Evolutionary conservation across 108 stramenopile genomes (phyloP), one percentile per base, ranked within the genome.

Genomic region (Cyclotella baltica): DNA sequence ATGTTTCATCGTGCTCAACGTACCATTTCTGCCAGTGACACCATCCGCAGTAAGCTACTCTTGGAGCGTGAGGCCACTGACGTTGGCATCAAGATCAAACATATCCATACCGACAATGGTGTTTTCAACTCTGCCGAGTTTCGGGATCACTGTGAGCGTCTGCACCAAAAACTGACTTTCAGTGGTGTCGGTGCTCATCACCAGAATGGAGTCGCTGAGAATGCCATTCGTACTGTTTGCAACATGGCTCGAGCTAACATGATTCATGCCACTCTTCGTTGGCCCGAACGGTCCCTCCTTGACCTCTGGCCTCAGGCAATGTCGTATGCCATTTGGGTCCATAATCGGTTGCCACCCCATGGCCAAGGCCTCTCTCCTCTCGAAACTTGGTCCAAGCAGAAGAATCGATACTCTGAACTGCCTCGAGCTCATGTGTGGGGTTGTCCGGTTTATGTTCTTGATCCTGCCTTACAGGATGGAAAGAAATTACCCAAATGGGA

Each of bases 231-330:
- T 47, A 87, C 82, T 0, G 72, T 85, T 13, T 40, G 62, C 18
- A 23, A 58, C 19, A 63, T 16, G 70, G 86, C 88, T 50, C 55
- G 84, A 1, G 59, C 85, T 0, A 81, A 81, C 73, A 55, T 89
- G 72, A 33, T 85, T 28, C 89, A 89, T 68, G 40, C 59, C 30
- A 13, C 33, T 4, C 48, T 87, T 6, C 82, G 77, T 52, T 87
- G 86, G 86, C 86, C 88, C 28, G 62, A 83, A 0, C 40, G 72
- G 27, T 35, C 61, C 31, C 9, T 30, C 3, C 47, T 65, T 2
- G 34, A 80, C 16, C 58, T 89, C 0, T 89, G 88, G 88, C 84
- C 86, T 0, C 73, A 80, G 37, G 86, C 86, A 19, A 27, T 89
- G 23, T 52, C 67, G 15, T 72, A 89, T 80, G 81, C 88, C 19